Conservation (phyloP, 2,329 filamentous ascomycete genomes). For the Aspergillus japonicus region DNA sequence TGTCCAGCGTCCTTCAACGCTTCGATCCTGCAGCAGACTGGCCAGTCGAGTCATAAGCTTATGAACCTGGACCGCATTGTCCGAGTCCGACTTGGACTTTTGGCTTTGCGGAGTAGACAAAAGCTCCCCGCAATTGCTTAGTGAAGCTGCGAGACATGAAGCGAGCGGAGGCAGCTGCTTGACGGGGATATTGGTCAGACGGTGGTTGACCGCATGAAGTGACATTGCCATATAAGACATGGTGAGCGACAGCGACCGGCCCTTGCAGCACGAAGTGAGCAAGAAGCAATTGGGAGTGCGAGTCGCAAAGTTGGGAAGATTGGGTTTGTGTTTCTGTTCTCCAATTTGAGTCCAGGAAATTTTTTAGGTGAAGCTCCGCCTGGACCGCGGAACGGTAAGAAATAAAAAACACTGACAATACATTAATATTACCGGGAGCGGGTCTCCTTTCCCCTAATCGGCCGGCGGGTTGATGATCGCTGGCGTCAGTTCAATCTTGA, state of each 20-base stretch:
- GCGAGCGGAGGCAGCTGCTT: conserved; percentile 71
- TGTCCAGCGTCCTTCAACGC: conserved; percentile 70
- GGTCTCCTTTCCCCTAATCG: not conserved
- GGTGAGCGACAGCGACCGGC: not conserved
- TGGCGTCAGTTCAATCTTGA: not conserved
- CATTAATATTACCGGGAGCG: not conserved
- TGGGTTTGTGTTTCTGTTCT: conserved; percentile 6
- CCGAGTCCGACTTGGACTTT: conserved; percentile 63
- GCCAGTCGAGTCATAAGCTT: conserved; percentile 77
- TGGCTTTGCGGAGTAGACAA: conserved; percentile 63
- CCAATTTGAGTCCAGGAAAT: conserved; percentile 7
- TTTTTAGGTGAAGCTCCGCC: conserved; percentile 14
- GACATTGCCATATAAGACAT: conserved; percentile 37
- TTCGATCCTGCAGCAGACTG: conserved; percentile 75
- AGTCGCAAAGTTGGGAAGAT: conserved; percentile 2
- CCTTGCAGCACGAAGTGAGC: not conserved
- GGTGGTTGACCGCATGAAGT: conserved; percentile 46
- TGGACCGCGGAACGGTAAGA: conserved; percentile 9
- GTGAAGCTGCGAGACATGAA: conserved; percentile 61
- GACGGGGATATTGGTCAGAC: conserved; percentile 68
- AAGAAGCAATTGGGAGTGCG: not conserved
- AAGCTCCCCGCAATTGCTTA: conserved; percentile 56
- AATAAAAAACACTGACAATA: not conserved
- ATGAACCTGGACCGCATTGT: conserved; percentile 70
- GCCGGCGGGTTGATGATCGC: not conserved